Evolutionary conservation across 2,329 filamentous ascomycete genomes (phyloP), one percentile per base, ranked within the genome.

Genomic region (Trichophyton simii): DNA sequence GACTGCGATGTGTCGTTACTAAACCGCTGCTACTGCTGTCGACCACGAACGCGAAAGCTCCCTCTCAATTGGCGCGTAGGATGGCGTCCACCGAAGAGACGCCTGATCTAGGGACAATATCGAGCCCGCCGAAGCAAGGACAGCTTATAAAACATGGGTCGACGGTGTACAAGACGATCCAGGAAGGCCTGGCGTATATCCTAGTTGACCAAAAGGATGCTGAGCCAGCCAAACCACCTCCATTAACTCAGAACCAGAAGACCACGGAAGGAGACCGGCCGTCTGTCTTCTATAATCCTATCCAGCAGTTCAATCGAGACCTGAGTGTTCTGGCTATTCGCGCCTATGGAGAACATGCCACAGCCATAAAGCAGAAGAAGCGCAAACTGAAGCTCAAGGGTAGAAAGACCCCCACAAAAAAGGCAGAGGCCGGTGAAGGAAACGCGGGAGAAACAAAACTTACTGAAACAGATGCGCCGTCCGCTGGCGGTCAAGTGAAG

Each of bases 271-370:
- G 81, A 63, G 80, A 84, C 44, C 82, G 86, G 67, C 87, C 92
- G 68, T 79, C 80, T 38, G 95, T 99, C 61, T 99, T 99, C 71
- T 99, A 99, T 81, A 99, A 99, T 68, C 92, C 94, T 0, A 96
- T 99, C 60, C 94, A 99, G 72, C 94, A 99, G 72, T 99, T 97
- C 80, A 99, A 99, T 75, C 87, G 95, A 55, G 94, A 99, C 72
- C 76, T 99, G 66, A 96, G 90, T 63, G 89, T 96, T 28, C 81
- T 99, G 13, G 90, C 90, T 0, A 96, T 99, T 73, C 89, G 89
- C 70, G 88, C 88, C 0, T 96, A 92, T 72, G 89, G 89, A 0
- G 85, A 94, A 67, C 84, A 89, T 68, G 69, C 75, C 36, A 67
- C 82, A 3, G 70, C 84, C 18, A 76, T 80, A 64, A 82, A 79